Evolutionary conservation across 495 filamentous ascomycete genomes (phyloP).

Genomic region (Hamigera avellanea): DNA sequence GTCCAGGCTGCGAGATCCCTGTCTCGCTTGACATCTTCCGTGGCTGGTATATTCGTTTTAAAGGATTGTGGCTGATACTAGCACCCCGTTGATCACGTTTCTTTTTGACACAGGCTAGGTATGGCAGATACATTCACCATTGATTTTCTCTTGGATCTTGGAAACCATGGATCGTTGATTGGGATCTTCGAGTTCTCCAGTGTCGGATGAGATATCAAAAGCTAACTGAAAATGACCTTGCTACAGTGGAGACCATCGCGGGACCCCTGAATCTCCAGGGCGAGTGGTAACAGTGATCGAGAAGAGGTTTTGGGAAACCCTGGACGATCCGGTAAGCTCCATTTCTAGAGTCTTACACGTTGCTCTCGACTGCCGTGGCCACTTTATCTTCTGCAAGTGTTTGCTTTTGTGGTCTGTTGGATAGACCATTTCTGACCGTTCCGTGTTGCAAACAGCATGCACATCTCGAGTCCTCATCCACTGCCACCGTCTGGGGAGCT

Average conservation of each 20-base stretch:
- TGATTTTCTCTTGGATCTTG: no score
- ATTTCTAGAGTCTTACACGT: conserved; percentile 1
- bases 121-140: conserved; percentile 3
- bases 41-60: not conserved
- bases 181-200: no score
- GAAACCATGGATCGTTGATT: no score
- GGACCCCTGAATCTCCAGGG: conserved; percentile 75
- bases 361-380: no score
- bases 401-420: not conserved
- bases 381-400: no score
- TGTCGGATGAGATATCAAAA: no score
- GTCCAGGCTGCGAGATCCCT: not conserved
- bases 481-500: conserved; percentile 72
- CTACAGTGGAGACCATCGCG: conserved; percentile 83
- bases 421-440: not conserved
- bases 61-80: not conserved
- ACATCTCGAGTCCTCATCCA: conserved; percentile 28
- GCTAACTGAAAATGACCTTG: not conserved
- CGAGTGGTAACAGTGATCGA: conserved; percentile 91
- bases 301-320: conserved; percentile 62
- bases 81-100: no score
- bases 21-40: not conserved
- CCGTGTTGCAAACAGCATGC: conserved; percentile 14
- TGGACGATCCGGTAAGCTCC: conserved; percentile 48
- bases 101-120: conserved; percentile 20